Evolutionary conservation across 1,284 basidiomycete genomes (phyloP).

Genomic region (Ustilago crameri): DNA sequence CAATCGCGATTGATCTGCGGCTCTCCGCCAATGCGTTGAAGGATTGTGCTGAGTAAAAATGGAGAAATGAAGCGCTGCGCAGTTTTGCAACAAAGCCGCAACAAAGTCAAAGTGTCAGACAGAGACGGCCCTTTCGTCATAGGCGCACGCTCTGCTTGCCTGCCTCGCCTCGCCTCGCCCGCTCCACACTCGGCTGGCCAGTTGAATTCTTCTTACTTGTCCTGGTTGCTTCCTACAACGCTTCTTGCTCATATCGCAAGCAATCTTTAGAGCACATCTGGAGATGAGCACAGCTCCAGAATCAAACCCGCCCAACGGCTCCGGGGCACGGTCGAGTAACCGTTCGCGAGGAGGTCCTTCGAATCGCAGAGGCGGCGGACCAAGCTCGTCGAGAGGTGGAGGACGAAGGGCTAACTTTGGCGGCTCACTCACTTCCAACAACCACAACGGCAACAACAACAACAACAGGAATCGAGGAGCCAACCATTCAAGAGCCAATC

Average conservation of each 20-base stretch:
- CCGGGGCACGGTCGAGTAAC: slow-evolving; percentile 3
- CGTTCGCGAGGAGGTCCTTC: slow-evolving; percentile 15
- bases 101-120: no score
- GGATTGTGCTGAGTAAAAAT: no score
- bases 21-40: no score
- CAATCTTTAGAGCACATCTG: neutral
- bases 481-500: slow-evolving; percentile 15
- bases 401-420: slow-evolving; percentile 53
- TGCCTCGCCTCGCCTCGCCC: neutral
- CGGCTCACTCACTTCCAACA: slow-evolving; percentile 30
- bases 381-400: slow-evolving; percentile 20
- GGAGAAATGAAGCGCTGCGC: no score
- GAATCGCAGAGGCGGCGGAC: slow-evolving; percentile 14
- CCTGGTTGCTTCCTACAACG: no score
- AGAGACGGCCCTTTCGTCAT: slow-evolving; percentile 2
- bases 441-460: neutral
- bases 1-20: no score
- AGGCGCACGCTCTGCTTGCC: neutral
- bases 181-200: no score
- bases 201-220: no score
- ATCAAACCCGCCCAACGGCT: slow-evolving; percentile 14
- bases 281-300: slow-evolving; percentile 25
- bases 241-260: no score
- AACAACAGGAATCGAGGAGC: neutral
- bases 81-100: no score